These are phyloP conservation scores for Selenicereus undatus DNA, from an alignment of 148 eudicot species.

Conservation along the genomic window DNA sequence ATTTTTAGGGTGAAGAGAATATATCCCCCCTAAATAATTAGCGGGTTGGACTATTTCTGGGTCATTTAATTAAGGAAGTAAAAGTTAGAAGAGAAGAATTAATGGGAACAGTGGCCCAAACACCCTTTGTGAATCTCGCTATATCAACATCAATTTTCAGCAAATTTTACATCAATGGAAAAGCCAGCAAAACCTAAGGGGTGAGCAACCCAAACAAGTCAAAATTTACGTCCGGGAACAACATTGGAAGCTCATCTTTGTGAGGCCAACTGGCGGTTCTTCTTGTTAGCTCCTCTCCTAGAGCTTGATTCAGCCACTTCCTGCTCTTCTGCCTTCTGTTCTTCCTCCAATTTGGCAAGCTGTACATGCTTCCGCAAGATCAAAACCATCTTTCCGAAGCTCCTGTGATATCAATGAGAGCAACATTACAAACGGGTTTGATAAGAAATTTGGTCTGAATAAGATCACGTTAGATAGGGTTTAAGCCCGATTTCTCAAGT, in stretches of 20 bases:
- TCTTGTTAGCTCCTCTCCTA: slow-evolving; percentile 66
- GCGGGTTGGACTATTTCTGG: not conserved
- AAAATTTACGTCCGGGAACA: slow-evolving; percentile 15
- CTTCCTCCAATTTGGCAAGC: slow-evolving; percentile 86
- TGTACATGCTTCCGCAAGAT: slow-evolving; percentile 82
- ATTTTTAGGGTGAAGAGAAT: not conserved
- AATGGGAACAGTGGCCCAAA: too few species aligned
- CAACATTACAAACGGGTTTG: not conserved
- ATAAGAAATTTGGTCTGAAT: not conserved
- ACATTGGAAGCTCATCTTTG: slow-evolving; percentile 22
- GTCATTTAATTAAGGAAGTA: not conserved
- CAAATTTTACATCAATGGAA: not conserved
- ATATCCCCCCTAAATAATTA: not conserved
- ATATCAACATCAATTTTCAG: not conserved
- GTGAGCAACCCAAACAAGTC: not conserved
- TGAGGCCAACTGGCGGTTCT: slow-evolving; percentile 46
- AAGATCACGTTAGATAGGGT: not conserved
- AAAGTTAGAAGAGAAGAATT: too few species aligned
- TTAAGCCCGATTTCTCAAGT: not conserved
- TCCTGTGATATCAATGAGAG: slow-evolving; percentile 46
- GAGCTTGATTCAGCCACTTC: slow-evolving; percentile 66
- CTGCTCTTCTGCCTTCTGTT: slow-evolving; percentile 93
- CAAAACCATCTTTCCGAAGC: slow-evolving; percentile 97
- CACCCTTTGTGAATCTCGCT: too few species aligned
- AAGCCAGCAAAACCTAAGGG: not conserved